Conservation (phyloP, 2,329 filamentous ascomycete genomes). For the Cyphellophora attinorum region DNA sequence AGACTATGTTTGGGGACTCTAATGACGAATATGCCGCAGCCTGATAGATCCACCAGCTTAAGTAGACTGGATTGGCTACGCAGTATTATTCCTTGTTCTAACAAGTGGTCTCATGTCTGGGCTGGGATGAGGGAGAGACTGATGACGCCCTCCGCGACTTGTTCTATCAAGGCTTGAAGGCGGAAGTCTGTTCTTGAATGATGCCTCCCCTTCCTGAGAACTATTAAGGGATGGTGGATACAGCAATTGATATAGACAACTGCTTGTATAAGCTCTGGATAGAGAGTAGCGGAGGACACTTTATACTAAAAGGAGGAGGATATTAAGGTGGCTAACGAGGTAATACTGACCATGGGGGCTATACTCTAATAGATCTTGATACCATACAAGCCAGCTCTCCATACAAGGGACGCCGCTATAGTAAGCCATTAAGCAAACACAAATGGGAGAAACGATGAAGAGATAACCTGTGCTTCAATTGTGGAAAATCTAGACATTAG, state of each 20-base stretch:
- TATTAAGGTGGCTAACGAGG: too few relatives aligned
- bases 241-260: background rate
- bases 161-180: conserved; percentile 1
- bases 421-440: background rate
- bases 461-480: conserved; percentile 1
- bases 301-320: background rate
- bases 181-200: background rate
- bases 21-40: background rate
- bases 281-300: background rate
- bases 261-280: background rate
- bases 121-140: background rate
- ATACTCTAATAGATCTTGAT: background rate
- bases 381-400: background rate
- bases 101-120: conserved; percentile 1
- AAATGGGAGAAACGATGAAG: background rate
- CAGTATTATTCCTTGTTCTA: background rate
- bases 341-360: background rate
- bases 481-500: conserved; percentile 1
- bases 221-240: background rate
- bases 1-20: background rate
- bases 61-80: background rate
- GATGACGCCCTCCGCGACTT: background rate
- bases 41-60: background rate
- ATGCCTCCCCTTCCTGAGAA: background rate
- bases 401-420: background rate